These are phyloP conservation scores for Paramecium caudatum DNA, from an alignment of 73 alveolate genomes.

Conservation along the genomic window DNA sequence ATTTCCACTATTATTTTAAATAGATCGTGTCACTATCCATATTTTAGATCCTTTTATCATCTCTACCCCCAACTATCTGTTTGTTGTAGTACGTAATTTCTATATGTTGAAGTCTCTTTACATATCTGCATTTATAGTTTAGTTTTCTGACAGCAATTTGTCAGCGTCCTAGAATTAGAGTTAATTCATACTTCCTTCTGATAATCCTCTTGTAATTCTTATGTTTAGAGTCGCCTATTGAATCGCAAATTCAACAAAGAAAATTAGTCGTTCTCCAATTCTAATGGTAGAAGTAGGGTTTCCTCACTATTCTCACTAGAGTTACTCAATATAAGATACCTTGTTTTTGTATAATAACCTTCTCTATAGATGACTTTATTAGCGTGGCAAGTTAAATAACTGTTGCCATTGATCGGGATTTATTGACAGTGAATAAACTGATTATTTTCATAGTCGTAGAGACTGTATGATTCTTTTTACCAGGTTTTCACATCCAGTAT, in stretches of 20 bases:
- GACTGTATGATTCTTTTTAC: conserved; percentile 32
- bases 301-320: conserved; percentile 35
- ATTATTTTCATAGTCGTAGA: not conserved
- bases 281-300: conserved; percentile 42
- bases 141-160: conserved; percentile 39
- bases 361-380: not conserved
- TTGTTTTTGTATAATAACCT: not conserved
- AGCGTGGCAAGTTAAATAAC: not conserved
- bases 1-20: conserved; percentile 57
- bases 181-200: not conserved
- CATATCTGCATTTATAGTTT: conserved; percentile 33
- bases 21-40: conserved; percentile 64
- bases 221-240: not conserved
- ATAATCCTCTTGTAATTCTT: conserved; percentile 11
- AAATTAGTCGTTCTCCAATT: conserved; percentile 1
- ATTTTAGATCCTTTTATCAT: conserved; percentile 31
- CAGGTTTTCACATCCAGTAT: conserved; percentile 14
- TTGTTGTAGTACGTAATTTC: conserved; percentile 29
- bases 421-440: not conserved
- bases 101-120: not conserved
- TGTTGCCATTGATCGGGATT: not conserved
- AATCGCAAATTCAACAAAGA: conserved; percentile 2
- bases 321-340: not conserved
- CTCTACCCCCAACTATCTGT: not conserved
- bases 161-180: conserved; percentile 11